Evolutionary conservation across 768 basidiomycete species (phyloP), one percentile per base, ranked within the genome.

Genomic region (Termitomyces sp.): DNA sequence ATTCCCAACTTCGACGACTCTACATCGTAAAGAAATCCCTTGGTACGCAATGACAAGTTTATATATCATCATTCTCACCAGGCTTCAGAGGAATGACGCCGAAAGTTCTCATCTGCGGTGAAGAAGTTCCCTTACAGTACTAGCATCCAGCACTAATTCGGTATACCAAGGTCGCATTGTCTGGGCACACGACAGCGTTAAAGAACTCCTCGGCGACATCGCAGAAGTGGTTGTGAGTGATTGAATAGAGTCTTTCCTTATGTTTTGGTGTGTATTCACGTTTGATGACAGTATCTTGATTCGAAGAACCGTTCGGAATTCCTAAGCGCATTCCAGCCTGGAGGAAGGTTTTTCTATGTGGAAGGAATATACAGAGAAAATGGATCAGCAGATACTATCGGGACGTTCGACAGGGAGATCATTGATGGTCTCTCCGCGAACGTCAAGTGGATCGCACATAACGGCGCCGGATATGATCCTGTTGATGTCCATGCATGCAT

Each of bases 401-500:
- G 91, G 20, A 73, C 83, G 16, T 94, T 93, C 65, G 91, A 97
- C 70, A 81, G 83, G 69, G 88, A 88, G 61, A 77, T 96, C 62
- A 78, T 97, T 62, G 71, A 77, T 50, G 82, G 80, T 0, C 76
- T 97, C 10, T 86, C 92, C 1, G 60, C 77, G 1, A 78, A 76
- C 20, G 79, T 95, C 61, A 86, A 86, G 66, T 94, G 89, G 87
- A 92, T 96, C 67, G 90, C 87, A 1, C 93, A 94, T 70, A 94
- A 94, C 57, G 94, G 94, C 12, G 93, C 94, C 0, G 93, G 94
- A 0, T 97, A 97, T 68, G 93, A 97, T 68, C 85, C 87, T 60
- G 87, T 96, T 62, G 88, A 94, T 66, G 83, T 94, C 16, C 70
- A 73, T 7, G 87, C 87, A 4, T 88, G 87, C 70, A 89, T 83